A percentile compares a stretch with the other conserved stretches of the same genome.
Conservation (phyloP, 1,284 basidiomycete species). For the Farysia itapuensis region DNA sequence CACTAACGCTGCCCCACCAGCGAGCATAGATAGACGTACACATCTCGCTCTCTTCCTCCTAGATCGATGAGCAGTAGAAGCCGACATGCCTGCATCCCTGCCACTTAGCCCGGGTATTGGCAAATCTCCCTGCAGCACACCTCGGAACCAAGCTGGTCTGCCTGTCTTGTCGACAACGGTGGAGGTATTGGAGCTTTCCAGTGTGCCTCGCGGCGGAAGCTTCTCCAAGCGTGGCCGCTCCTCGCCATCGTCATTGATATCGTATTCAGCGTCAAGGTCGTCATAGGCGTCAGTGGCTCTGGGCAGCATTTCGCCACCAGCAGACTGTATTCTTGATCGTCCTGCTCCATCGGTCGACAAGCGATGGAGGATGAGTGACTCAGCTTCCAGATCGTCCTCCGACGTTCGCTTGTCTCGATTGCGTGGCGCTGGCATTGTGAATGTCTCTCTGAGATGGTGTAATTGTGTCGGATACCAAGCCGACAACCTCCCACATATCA, state of each 20-base stretch:
- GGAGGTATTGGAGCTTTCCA: slow-evolving; percentile 25
- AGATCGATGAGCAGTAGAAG: slow-evolving; percentile 14
- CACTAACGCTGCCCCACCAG: slow-evolving; percentile 21
- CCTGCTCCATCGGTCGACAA: slow-evolving; percentile 28
- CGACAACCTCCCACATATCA: too few species aligned
- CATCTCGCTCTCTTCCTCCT: slow-evolving; percentile 15
- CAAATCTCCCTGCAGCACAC: slow-evolving; percentile 20
- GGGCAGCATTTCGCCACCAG: slow-evolving; percentile 2
- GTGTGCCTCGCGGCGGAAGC: slow-evolving; percentile 19
- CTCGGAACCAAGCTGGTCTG: slow-evolving; percentile 43
- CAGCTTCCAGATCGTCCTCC: slow-evolving; percentile 37
- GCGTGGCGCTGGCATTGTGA: too few species aligned
- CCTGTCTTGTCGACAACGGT: slow-evolving; percentile 47
- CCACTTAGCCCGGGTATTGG: slow-evolving; percentile 15
- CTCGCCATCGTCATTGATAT: slow-evolving; percentile 7
- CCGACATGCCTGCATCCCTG: slow-evolving; percentile 24
- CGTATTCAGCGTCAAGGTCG: slow-evolving; percentile 28
- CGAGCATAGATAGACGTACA: slow-evolving; percentile 11
- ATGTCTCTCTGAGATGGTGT: too few species aligned
- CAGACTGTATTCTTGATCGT: slow-evolving; percentile 10
- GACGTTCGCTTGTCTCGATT: too few species aligned
- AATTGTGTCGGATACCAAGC: too few species aligned
- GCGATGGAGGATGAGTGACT: slow-evolving; percentile 36
- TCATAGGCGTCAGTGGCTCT: slow-evolving; percentile 34
- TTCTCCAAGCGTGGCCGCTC: slow-evolving; percentile 20